Percentiles rank a stretch among this genome's conserved stretches.
Evolutionary conservation across 305 asterid species (phyloP).

Genomic region (Fraxinus sp.): DNA sequence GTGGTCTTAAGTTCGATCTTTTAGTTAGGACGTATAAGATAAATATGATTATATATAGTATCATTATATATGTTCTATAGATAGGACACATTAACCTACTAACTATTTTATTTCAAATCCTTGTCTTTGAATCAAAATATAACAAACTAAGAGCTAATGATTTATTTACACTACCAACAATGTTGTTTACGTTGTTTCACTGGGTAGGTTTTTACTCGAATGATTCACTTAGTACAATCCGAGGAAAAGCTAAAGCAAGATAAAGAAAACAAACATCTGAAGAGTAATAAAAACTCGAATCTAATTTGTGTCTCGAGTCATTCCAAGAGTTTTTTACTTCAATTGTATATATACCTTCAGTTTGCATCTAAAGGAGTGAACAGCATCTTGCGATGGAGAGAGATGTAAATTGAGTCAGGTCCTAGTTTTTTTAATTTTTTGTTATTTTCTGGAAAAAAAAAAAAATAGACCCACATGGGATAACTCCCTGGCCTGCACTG

Average conservation of each 20-base stretch:
- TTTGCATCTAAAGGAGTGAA: neutral
- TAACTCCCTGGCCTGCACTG: neutral
- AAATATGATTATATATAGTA: neutral
- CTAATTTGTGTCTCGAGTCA: neutral
- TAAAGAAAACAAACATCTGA: neutral
- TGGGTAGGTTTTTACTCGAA: neutral
- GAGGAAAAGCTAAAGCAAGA: neutral
- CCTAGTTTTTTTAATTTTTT: neutral
- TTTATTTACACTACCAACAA: neutral
- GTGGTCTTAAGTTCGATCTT: neutral
- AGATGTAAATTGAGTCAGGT: neutral
- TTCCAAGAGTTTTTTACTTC: neutral
- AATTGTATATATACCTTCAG: neutral
- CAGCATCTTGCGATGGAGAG: neutral
- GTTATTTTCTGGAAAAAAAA: neutral
- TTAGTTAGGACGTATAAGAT: neutral
- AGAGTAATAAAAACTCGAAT: neutral
- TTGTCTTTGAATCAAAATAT: neutral
- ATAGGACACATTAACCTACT: neutral
- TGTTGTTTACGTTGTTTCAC: neutral
- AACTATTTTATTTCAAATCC: neutral
- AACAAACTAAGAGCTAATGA: neutral
- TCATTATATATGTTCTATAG: neutral
- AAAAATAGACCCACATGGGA: neutral
- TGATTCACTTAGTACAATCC: neutral